Evolutionary conservation across 2,329 filamentous ascomycete species (phyloP).

Genomic region (Scedosporium boydii): DNA sequence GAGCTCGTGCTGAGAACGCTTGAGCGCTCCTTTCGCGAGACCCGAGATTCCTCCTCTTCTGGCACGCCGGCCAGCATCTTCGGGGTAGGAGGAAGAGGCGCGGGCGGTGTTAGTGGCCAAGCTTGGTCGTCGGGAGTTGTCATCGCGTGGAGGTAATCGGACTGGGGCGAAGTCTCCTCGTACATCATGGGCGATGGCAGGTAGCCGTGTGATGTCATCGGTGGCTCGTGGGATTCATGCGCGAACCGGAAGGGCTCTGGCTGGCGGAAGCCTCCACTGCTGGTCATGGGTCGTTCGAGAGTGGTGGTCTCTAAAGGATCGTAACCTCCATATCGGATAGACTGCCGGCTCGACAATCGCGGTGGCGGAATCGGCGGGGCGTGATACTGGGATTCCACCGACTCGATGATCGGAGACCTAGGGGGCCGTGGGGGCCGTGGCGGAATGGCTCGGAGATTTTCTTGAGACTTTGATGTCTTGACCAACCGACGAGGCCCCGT

Average conservation of each 20-base stretch:
- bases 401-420: slow-evolving; percentile 30
- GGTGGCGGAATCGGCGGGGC: slow-evolving; percentile 37
- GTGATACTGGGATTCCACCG: slow-evolving; percentile 15
- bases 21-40: slow-evolving; percentile 27
- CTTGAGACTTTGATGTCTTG: slow-evolving; percentile 38
- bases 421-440: slow-evolving; percentile 37
- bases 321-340: slow-evolving; percentile 31
- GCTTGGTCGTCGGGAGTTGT: slow-evolving; percentile 31
- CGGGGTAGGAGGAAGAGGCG: slow-evolving; percentile 13
- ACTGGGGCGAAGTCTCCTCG: slow-evolving; percentile 13
- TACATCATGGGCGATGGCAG: slow-evolving; percentile 1
- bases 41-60: slow-evolving; percentile 49
- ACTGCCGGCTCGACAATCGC: slow-evolving; percentile 45
- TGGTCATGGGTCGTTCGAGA: slow-evolving; percentile 34
- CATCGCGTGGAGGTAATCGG: slow-evolving; percentile 26
- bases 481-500: slow-evolving; percentile 24
- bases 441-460: slow-evolving; percentile 36
- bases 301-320: slow-evolving; percentile 24
- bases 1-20: slow-evolving; percentile 39
- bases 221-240: slow-evolving; percentile 10
- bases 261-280: slow-evolving; percentile 30
- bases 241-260: slow-evolving; percentile 27
- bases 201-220: slow-evolving; percentile 6
- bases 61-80: slow-evolving; percentile 47
- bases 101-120: slow-evolving; percentile 32